Evolutionary conservation across 2,329 filamentous ascomycete genomes (phyloP).

Genomic region (Rhynchosporium secalis): DNA sequence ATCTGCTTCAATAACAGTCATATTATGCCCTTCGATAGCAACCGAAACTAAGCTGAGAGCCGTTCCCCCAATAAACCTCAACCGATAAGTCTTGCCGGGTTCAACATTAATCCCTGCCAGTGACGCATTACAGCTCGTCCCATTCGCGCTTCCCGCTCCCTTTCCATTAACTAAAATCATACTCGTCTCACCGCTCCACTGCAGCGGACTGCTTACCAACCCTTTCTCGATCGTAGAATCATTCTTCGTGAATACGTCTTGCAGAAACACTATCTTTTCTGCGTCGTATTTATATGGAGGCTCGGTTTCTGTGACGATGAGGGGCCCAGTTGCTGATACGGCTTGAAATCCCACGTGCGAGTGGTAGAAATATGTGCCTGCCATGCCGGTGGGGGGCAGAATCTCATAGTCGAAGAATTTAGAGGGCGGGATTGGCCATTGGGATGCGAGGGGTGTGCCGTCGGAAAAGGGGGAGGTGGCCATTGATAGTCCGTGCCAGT

Average conservation of each 20-base stretch:
- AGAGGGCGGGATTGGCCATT: conserved; percentile 55
- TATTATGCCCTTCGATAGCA: conserved; percentile 56
- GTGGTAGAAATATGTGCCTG: conserved; percentile 58
- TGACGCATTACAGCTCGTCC: conserved; percentile 41
- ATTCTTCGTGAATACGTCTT: conserved; percentile 57
- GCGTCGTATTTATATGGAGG: conserved; percentile 61
- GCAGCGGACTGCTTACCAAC: conserved; percentile 50
- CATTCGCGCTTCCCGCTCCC: conserved; percentile 46
- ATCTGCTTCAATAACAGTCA: conserved; percentile 63
- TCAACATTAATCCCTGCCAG: conserved; percentile 56
- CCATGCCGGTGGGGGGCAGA: conserved; percentile 44
- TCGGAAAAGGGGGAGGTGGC: conserved; percentile 52
- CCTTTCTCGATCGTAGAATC: conserved; percentile 54
- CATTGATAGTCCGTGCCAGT: conserved; percentile 56
- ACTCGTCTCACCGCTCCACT: conserved; percentile 59
- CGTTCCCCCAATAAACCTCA: conserved; percentile 59
- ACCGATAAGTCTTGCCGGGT: conserved; percentile 59
- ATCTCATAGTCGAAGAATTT: conserved; percentile 59
- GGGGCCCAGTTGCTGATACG: conserved; percentile 47
- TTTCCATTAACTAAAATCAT: conserved; percentile 59
- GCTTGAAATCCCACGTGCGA: conserved; percentile 56
- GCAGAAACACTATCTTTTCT: conserved; percentile 55
- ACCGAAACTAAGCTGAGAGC: conserved; percentile 55
- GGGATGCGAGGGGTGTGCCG: conserved; percentile 50
- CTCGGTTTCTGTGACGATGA: conserved; percentile 47